Base-by-base conservation (phyloP, 1,284 basidiomycete species). In the Amylostereum areolatum region DNA sequence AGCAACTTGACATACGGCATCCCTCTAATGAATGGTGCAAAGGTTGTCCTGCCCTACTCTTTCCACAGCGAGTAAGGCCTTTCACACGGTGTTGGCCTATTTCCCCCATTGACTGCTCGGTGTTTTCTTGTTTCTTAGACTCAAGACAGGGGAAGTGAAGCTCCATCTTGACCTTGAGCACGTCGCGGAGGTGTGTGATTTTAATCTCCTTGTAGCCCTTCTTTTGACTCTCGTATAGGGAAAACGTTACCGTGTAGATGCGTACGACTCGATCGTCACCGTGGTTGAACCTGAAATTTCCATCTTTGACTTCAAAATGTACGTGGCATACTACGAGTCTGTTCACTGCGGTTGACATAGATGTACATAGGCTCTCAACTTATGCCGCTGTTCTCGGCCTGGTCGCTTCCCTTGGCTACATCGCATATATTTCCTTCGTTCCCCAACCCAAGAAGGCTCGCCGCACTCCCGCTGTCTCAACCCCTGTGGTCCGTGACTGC, bases 261-360 rank as follows among this genome's bases (percentile, higher is more conserved):
- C 87, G 0, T 88, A 83, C 62, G 90, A 94, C 63, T 83, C 83
- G 10, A 77, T 92, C 44, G 79, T 94, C 45, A 84, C 82, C 5
- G 74, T 95, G 35, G 89, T 94, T 39, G 92, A 95, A 64, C 89
- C 90, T 24, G 80, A 85, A 53, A 62, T 78, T 18, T 88, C 88
- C 33, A 77, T 85, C 67, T 84, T 93, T 57, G 92, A 95, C 67
- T 73, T 87, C 58, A 83, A 88, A 64, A 74, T 90, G 89, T 91
- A 59, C 46, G 88, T 67, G 30, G 39, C 18, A 18, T 18, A 18
- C 18, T 18, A 18, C 18, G 18, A 18, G 18, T 18, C 18, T 18
- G 18, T 18, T 18, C 18, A 18, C 18, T 18, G n/a, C n/a, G n/a
- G n/a, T n/a, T n/a, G n/a, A n/a, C n/a, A n/a, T n/a, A n/a, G n/a